Evolutionary conservation across 1,284 basidiomycete species (phyloP).

Genomic region (Naganishia albida): DNA sequence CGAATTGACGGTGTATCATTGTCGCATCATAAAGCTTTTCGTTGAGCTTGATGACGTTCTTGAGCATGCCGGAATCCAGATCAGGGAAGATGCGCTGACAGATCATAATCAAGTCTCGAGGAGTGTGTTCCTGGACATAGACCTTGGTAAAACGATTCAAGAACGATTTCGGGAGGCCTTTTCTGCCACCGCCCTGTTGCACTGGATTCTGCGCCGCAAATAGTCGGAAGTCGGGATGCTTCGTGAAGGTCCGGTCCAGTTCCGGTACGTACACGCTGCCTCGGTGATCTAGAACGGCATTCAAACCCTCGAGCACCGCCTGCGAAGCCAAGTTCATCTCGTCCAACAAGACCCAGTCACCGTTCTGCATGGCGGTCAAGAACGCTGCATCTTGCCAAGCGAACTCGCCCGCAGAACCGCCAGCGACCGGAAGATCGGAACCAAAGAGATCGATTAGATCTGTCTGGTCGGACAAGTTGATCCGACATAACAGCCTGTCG

Average conservation of each 20-base stretch:
- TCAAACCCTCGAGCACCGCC: conserved; percentile 94
- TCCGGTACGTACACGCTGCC: conserved; percentile 95
- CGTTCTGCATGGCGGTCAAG: conserved; percentile 84
- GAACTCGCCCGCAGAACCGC: conserved; percentile 87
- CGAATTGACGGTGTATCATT: conserved; percentile 69
- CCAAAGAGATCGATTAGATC: conserved; percentile 96
- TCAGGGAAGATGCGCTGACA: conserved; percentile 74
- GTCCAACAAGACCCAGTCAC: conserved; percentile 95
- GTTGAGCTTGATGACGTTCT: conserved; percentile 85
- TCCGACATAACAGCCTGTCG: conserved; percentile 82
- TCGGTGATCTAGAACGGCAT: conserved; percentile 94
- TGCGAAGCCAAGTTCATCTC: conserved; percentile 99
- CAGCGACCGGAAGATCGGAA: conserved; percentile 92
- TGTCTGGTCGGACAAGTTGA: conserved; percentile 98
- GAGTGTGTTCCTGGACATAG: conserved; percentile 82
- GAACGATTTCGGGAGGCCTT: conserved; percentile 96
- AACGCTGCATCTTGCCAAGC: conserved; percentile 98
- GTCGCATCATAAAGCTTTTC: conserved; percentile 70
- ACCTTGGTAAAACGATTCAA: conserved; percentile 98
- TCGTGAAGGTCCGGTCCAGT: conserved; percentile 81
- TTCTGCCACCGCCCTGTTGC: conserved; percentile 93
- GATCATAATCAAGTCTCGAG: conserved; percentile 76
- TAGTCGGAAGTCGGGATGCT: conserved; percentile 89
- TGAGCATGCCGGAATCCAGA: conserved; percentile 61
- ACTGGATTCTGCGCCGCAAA: conserved; percentile 98